Percentiles rank a stretch among this genome's conserved stretches.
Evolutionary conservation across 23 red algal genomes (phyloP).

Genomic region (Chondrus crispus): DNA sequence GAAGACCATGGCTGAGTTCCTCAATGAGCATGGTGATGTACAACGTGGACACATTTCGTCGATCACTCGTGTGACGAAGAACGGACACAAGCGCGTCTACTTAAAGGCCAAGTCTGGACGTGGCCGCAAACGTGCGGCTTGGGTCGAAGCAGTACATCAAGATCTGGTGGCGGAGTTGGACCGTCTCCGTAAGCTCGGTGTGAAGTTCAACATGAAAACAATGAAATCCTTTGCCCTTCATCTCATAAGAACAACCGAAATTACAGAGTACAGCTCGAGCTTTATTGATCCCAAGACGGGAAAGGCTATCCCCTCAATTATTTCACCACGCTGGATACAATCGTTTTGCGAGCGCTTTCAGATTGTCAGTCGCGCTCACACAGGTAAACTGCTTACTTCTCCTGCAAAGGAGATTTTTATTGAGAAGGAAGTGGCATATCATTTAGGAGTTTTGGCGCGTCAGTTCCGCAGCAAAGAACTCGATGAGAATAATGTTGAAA

Average conservation of each 20-base stretch:
- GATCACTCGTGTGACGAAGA: too few species aligned
- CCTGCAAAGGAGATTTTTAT: not conserved
- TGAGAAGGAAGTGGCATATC: not conserved
- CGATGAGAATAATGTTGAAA: not conserved
- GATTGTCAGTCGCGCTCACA: conserved; percentile 4
- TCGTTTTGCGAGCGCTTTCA: not conserved
- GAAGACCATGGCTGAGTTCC: too few species aligned
- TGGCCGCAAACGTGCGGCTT: too few species aligned
- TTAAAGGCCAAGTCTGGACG: too few species aligned
- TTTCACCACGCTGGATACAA: not conserved
- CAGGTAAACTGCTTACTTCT: not conserved
- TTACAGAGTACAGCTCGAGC: not conserved
- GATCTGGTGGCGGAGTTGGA: conserved; percentile 22
- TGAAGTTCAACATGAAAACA: not conserved
- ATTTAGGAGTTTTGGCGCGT: not conserved
- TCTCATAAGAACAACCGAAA: not conserved
- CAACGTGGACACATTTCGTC: too few species aligned
- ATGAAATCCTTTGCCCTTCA: not conserved
- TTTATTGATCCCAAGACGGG: not conserved
- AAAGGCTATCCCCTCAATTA: not conserved
- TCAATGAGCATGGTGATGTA: too few species aligned
- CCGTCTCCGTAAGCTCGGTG: not conserved
- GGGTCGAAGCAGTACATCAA: not conserved
- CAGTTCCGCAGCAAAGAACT: not conserved
- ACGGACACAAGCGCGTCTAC: too few species aligned